Percentiles rank a stretch among this genome's conserved stretches.
Conservation (phyloP, 2,329 filamentous ascomycete genomes). For the Neofusicoccum kwambonambiense region DNA sequence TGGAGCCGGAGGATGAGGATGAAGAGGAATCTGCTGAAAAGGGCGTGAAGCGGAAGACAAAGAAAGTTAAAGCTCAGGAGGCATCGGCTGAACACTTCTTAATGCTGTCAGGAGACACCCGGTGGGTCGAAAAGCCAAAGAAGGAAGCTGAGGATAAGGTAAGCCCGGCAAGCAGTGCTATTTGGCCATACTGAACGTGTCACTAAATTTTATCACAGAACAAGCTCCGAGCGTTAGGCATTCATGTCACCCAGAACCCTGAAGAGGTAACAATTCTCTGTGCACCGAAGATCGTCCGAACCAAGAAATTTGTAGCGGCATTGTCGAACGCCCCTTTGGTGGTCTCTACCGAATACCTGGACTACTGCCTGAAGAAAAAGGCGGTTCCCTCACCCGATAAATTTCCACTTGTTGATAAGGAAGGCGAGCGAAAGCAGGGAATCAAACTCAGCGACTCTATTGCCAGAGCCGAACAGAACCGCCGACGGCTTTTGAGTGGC, state of each 20-base stretch:
- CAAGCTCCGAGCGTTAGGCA: conserved; percentile 78
- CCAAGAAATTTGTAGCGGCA: conserved; percentile 88
- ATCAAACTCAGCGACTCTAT: conserved; percentile 69
- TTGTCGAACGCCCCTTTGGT: conserved; percentile 78
- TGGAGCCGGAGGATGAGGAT: conserved; percentile 38
- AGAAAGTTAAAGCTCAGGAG: conserved; percentile 47
- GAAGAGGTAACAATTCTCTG: conserved; percentile 80
- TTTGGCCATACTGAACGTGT: background rate
- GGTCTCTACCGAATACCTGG: conserved; percentile 75
- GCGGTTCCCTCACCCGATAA: conserved; percentile 63
- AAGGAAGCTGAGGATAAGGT: conserved; percentile 81
- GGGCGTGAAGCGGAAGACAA: conserved; percentile 62
- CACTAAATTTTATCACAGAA: conserved; percentile 50
- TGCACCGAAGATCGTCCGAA: conserved; percentile 82
- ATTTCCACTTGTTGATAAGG: conserved; percentile 68
- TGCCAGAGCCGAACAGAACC: conserved; percentile 70
- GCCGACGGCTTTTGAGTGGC: conserved; percentile 70
- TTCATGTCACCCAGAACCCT: conserved; percentile 74
- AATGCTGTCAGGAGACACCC: conserved; percentile 78
- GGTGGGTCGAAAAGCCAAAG: conserved; percentile 72
- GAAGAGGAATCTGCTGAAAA: conserved; percentile 45
- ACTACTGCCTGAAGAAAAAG: conserved; percentile 69
- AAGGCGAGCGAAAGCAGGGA: conserved; percentile 68
- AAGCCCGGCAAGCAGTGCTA: conserved; percentile 35
- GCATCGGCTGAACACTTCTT: conserved; percentile 71